Conservation (phyloP, 164 flowering plant species). For the Houttuynia cordata region DNA sequence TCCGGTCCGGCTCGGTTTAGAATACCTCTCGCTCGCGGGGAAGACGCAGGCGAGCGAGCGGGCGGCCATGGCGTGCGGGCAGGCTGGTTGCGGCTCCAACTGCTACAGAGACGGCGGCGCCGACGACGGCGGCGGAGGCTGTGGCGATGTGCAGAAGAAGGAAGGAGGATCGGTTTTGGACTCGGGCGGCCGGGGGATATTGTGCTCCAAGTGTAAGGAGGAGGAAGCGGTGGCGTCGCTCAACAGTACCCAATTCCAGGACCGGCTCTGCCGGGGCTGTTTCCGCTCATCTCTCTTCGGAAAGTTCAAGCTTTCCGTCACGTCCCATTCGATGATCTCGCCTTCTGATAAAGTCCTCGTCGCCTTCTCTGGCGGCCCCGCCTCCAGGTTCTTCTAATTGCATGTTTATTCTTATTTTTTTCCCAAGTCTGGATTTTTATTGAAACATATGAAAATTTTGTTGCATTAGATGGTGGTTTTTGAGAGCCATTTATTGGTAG, state of each 20-base stretch:
- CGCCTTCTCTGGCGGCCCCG: slow-evolving; percentile 90
- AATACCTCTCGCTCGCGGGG: background rate
- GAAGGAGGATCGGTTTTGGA: background rate
- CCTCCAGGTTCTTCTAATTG: slow-evolving; percentile 50
- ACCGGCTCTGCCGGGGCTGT: slow-evolving; percentile 51
- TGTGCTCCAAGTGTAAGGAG: slow-evolving; percentile 74
- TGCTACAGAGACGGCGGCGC: background rate
- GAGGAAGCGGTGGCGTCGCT: slow-evolving; percentile 19
- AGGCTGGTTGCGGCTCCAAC: background rate
- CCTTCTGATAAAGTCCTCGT: slow-evolving; percentile 81
- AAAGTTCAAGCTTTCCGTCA: slow-evolving; percentile 74
- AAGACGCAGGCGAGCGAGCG: background rate
- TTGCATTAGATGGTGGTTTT: no score
- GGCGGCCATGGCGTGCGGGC: slow-evolving; percentile 1
- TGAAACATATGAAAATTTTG: no score
- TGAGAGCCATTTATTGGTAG: no score
- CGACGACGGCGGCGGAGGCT: background rate
- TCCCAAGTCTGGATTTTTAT: no score
- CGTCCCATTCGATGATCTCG: slow-evolving; percentile 64
- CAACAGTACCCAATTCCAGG: slow-evolving; percentile 16
- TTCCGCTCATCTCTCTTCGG: slow-evolving; percentile 63
- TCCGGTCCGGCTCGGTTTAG: background rate
- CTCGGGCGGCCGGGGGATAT: background rate
- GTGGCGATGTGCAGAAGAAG: background rate
- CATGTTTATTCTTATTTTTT: no score